Base-by-base conservation (phyloP, 2,329 filamentous ascomycete genomes). In the Colletotrichum euphorbiae region DNA sequence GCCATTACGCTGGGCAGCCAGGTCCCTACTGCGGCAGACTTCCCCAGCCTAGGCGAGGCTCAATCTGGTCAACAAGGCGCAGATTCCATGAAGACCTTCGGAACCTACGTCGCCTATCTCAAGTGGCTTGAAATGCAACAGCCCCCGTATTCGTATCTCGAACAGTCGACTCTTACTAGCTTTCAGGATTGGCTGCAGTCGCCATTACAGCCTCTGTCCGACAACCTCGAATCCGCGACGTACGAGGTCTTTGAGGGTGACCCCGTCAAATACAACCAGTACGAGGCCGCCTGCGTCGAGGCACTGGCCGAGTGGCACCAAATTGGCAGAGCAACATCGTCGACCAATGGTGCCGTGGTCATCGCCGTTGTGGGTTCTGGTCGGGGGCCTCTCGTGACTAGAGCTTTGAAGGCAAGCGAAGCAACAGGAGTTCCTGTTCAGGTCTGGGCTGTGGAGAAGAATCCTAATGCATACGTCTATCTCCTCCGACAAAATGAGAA, bases 171-270 rank as follows among this genome's bases (percentile, higher is more conserved):
- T 1, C 76, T 89, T 64, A 84, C 81, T 4, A 87, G 81, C 72
- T 87, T 89, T 88, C 97, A 99, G 75, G 96, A 99, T 78, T 99
- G 96, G 85, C 85, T 99, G 11, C 96, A 99, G 78, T 94, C 94
- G 2, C 96, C 96, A 2, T 84, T 99, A 45, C 97, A 99, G 77
- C 96, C 96, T 0, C 85, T 99, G 13, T 95, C 95, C 0, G 96
- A 99, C 78, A 99, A 99, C 73, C 85, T 99, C 13, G 97, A 99
- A 78, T 97, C 94, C 52, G 92, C 97, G 46, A 99, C 96, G 0
- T 99, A 99, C 78, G 96, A 99, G 77, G 95, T 98, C 2, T 99
- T 99, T 75, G 96, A 99, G 78, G 97, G 97, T 73, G 97, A 99
- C 71, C 96, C 96, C 0, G 92, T 99, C 80, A 99, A 99, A 80